Base-by-base conservation (phyloP, 805 yeast genomes). In the Candida broadrunensis region DNA sequence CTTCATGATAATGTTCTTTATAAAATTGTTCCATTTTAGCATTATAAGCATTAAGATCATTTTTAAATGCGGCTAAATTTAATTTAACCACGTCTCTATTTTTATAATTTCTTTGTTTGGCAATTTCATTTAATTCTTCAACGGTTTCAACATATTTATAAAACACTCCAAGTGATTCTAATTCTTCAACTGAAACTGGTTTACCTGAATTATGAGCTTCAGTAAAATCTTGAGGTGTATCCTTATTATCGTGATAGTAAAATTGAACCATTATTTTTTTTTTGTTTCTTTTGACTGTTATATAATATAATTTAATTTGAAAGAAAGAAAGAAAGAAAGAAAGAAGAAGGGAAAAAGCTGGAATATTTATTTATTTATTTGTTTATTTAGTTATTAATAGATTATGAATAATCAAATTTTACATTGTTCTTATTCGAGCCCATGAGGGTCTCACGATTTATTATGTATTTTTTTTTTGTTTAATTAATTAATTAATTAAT, bases 1-100 rank as follows among this genome's bases (percentile, higher is more conserved):
- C 99, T 59, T 91, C 98, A 59, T 91, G 99, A 39, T 88, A 72
- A 62, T 91, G 99, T 56, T 91, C 97, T 35, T 75, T 69, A 66
- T 81, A 87, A 62, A 90, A 89, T 33, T 65, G 74, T 47, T 76
- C 70, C 61, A 91, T 71, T 60, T 88, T 88, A 37, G 67, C 70
- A 48, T 78, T 72, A 53, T 85, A 78, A 0, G 77, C 82, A 3
- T 56, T 60, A 11, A 57, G 41, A 39, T 78, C 83, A 27, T 81
- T 81, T 17, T 83, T 80, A 56, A 88, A 80, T 0, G 85, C 71
- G 3, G 64, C 75, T 21, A 78, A 74, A 21, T 80, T 75, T 38
- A 90, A 73, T 33, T 65, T 67, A 20, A 91, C 78, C 34, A 67
- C 71, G 60, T 91, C 99, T 46, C 95, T 69, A 65, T 89, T 89